These are phyloP conservation scores for Curvularia eragrostidis DNA, from an alignment of 2,329 filamentous ascomycete genomes.

Conservation along the genomic window DNA sequence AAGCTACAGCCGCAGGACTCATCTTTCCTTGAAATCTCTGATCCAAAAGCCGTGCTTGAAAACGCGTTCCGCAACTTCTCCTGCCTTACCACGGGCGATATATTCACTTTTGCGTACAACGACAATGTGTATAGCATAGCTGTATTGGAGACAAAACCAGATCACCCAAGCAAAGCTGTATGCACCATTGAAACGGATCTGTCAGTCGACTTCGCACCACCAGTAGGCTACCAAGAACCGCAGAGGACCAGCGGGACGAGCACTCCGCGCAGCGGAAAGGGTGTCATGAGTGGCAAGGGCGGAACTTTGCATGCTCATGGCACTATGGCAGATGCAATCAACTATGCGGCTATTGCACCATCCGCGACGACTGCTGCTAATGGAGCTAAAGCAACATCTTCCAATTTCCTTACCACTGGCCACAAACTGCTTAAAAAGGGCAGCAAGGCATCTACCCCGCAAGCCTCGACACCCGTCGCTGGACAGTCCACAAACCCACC, in stretches of 20 bases:
- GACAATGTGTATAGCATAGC: slow-evolving; percentile 92
- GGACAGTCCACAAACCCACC: slow-evolving; percentile 57
- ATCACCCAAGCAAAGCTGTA: slow-evolving; percentile 80
- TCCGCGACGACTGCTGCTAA: slow-evolving; percentile 69
- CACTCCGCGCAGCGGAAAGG: slow-evolving; percentile 76
- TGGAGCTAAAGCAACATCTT: slow-evolving; percentile 68
- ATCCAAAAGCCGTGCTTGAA: slow-evolving; percentile 96
- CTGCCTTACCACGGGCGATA: slow-evolving; percentile 87
- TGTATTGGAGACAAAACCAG: slow-evolving; percentile 90
- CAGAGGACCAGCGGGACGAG: slow-evolving; percentile 80
- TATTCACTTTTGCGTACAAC: slow-evolving; percentile 97
- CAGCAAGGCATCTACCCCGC: slow-evolving; percentile 73
- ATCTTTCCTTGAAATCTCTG: slow-evolving; percentile 94
- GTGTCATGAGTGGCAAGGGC: slow-evolving; percentile 67
- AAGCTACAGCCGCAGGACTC: slow-evolving; percentile 95
- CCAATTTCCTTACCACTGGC: slow-evolving; percentile 80
- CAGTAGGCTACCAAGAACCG: slow-evolving; percentile 92
- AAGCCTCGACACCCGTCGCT: slow-evolving; percentile 66
- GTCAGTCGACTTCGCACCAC: slow-evolving; percentile 92
- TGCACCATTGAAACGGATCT: slow-evolving; percentile 97
- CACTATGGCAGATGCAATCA: slow-evolving; percentile 97
- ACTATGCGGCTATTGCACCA: slow-evolving; percentile 89
- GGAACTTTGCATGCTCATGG: slow-evolving; percentile 83
- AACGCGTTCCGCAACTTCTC: slow-evolving; percentile 96
- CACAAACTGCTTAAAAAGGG: slow-evolving; percentile 87